Conservation (phyloP, 2,329 filamentous ascomycete genomes). For the Ramularia collo-cygni region DNA sequence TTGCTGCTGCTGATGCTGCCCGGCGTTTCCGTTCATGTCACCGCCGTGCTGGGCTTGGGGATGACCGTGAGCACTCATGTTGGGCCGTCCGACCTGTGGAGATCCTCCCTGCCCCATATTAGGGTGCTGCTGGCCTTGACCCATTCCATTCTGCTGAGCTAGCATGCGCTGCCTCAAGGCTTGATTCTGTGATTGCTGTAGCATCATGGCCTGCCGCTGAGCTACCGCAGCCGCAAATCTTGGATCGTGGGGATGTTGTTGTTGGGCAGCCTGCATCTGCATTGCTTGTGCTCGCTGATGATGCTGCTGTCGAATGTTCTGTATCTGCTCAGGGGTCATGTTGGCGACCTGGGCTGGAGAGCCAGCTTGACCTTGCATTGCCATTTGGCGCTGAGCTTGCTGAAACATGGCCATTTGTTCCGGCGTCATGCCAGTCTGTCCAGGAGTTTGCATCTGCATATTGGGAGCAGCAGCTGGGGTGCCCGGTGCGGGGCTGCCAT, state of each 20-base stretch:
- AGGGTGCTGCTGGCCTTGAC: conserved; percentile 16
- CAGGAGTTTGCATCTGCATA: conserved; percentile 22
- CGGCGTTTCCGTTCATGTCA: conserved; percentile 11
- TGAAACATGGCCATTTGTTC: conserved; percentile 30
- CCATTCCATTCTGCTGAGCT: conserved; percentile 19
- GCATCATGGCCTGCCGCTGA: conserved; percentile 15
- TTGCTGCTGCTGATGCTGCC: conserved; percentile 14
- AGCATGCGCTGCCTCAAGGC: conserved; percentile 15
- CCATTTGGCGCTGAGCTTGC: conserved; percentile 25
- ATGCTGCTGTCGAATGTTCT: conserved; percentile 31
- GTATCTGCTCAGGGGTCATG: conserved; percentile 29
- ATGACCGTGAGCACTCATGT: conserved; percentile 18
- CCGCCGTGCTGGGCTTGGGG: conserved; percentile 18
- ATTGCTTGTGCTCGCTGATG: conserved; percentile 19
- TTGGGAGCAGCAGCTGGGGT: conserved; percentile 16
- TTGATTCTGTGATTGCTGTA: conserved; percentile 24
- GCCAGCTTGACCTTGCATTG: conserved; percentile 22
- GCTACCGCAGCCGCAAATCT: conserved; percentile 19
- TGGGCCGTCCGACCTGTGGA: conserved; percentile 12
- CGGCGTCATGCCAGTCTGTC: conserved; percentile 23
- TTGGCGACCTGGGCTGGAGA: conserved; percentile 12
- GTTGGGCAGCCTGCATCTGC: conserved; percentile 21
- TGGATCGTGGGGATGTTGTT: conserved; percentile 11
- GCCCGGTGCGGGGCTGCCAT: conserved; percentile 29
- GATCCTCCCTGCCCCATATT: conserved; percentile 14